These are phyloP conservation scores for Carex scoparia DNA, from an alignment of 176 grass and related monocot species.

Conservation along the genomic window DNA sequence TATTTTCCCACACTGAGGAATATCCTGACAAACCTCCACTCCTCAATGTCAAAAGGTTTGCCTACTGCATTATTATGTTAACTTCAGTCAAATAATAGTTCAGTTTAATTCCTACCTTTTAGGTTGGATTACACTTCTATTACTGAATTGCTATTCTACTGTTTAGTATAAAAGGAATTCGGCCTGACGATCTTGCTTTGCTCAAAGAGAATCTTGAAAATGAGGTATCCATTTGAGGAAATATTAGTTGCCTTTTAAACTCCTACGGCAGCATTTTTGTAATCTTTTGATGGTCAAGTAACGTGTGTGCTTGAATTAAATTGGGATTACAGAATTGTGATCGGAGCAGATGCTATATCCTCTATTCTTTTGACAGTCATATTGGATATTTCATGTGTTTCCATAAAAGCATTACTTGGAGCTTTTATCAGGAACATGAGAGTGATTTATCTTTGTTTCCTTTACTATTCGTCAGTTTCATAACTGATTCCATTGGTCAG, in stretches of 20 bases:
- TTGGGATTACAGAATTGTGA: background rate
- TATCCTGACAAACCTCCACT: slow-evolving; percentile 94
- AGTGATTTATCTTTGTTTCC: background rate
- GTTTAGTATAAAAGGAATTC: slow-evolving; percentile 82
- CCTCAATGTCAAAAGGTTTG: slow-evolving; percentile 81
- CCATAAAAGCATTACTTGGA: background rate
- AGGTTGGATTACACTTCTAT: slow-evolving; percentile 11
- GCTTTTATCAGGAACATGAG: background rate
- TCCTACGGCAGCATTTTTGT: background rate
- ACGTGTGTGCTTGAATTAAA: background rate
- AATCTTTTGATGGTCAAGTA: background rate
- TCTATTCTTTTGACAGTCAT: background rate
- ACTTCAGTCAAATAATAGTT: slow-evolving; percentile 17
- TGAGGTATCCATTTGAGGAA: slow-evolving; percentile 48
- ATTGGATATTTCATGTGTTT: background rate
- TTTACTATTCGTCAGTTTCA: slow-evolving; percentile 26
- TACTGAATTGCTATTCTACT: slow-evolving; percentile 21
- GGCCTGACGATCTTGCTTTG: slow-evolving; percentile 58
- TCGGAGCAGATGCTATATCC: background rate
- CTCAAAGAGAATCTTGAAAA: slow-evolving; percentile 83
- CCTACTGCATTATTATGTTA: slow-evolving; percentile 15
- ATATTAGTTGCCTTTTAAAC: background rate
- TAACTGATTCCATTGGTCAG: slow-evolving; percentile 35
- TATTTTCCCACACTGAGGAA: slow-evolving; percentile 95
- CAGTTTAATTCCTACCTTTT: slow-evolving; percentile 16